Conservation (phyloP, 352 stramenopile species). For the Globisporangium nunn region DNA sequence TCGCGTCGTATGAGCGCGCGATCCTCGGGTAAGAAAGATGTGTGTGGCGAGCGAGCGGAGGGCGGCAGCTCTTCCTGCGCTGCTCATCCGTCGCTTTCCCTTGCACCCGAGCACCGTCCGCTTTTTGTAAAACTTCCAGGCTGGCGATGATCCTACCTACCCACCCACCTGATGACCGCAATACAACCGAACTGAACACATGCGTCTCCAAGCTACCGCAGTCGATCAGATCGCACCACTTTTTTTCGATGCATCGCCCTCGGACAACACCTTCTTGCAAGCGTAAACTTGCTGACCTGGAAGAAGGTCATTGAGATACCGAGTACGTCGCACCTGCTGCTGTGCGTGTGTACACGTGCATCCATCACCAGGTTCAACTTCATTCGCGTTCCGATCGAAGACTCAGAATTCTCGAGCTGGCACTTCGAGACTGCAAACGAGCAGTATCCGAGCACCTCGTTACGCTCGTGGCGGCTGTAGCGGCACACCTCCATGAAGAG, state of each 20-base stretch:
- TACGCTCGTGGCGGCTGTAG: slow-evolving; percentile 9
- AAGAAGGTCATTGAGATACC: too few species aligned
- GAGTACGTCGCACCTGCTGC: too few species aligned
- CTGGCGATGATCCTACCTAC: too few species aligned
- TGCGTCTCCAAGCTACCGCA: too few species aligned
- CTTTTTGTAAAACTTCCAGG: not conserved
- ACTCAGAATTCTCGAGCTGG: not conserved
- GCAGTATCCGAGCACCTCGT: slow-evolving; percentile 3
- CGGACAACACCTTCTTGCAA: too few species aligned
- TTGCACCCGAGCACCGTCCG: not conserved
- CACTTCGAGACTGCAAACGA: slow-evolving; percentile 1
- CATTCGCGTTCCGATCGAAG: not conserved
- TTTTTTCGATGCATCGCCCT: too few species aligned
- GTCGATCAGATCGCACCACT: too few species aligned
- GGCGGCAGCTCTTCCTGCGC: not conserved
- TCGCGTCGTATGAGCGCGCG: slow-evolving; percentile 72
- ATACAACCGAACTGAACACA: too few species aligned
- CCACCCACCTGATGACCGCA: too few species aligned
- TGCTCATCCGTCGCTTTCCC: not conserved
- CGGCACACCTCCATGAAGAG: slow-evolving; percentile 12
- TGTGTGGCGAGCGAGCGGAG: not conserved
- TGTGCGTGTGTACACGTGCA: too few species aligned
- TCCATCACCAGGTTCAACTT: not conserved
- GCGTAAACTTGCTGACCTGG: too few species aligned
- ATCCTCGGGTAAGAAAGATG: slow-evolving; percentile 34